Conservation (phyloP, 2,329 filamentous ascomycete genomes). For the Trichophyton schoenleinii region DNA sequence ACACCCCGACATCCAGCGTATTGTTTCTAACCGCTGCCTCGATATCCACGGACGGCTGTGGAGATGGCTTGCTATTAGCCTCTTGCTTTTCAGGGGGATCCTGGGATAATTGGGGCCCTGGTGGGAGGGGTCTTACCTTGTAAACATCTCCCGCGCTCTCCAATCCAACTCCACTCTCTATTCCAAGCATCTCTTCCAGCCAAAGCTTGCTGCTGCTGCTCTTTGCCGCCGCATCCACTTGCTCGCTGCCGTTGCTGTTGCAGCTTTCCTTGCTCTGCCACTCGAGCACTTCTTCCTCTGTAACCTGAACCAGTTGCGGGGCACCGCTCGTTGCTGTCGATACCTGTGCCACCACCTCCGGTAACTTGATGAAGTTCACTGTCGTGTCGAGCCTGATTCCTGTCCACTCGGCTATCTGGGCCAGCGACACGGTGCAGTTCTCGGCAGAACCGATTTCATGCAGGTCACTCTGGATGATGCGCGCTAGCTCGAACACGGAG, state of each 20-base stretch:
- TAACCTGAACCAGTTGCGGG: slow-evolving; percentile 1
- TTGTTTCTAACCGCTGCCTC: slow-evolving; percentile 41
- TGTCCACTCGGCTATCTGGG: slow-evolving; percentile 65
- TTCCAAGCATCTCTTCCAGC: background rate
- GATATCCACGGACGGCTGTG: slow-evolving; percentile 42
- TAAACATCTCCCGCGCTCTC: slow-evolving; percentile 10
- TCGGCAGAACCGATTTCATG: slow-evolving; percentile 44
- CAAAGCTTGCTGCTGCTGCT: background rate
- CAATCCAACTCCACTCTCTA: background rate
- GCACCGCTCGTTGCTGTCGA: background rate
- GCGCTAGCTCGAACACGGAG: slow-evolving; percentile 42
- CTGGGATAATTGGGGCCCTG: background rate
- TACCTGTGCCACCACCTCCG: slow-evolving; percentile 19
- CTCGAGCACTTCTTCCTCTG: slow-evolving; percentile 6
- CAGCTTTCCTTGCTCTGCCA: background rate
- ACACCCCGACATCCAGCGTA: slow-evolving; percentile 42
- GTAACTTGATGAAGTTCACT: slow-evolving; percentile 65
- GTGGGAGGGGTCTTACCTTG: slow-evolving; percentile 13
- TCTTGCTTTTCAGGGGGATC: background rate
- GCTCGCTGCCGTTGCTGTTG: no score
- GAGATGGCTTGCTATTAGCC: slow-evolving; percentile 12
- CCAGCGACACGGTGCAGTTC: slow-evolving; percentile 50
- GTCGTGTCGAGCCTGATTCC: slow-evolving; percentile 57
- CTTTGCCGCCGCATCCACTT: background rate
- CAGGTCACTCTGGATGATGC: slow-evolving; percentile 55